These are phyloP conservation scores for Camelina sativa DNA, from an alignment of 345 rosid genomes.

Conservation along the genomic window DNA sequence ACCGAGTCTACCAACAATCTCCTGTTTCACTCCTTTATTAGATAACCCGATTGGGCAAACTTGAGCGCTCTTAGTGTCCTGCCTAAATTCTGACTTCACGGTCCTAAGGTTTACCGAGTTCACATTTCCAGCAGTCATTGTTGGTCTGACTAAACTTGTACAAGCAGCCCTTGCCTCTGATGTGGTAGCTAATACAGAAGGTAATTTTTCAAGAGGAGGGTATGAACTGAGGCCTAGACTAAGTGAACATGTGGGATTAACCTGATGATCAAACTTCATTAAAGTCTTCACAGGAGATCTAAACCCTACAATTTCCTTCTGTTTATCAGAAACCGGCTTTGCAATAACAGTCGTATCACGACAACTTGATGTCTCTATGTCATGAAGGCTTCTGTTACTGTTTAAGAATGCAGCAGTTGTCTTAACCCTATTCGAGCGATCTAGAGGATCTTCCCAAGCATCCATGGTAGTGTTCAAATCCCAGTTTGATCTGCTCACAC, in stretches of 20 bases:
- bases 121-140: constrained; percentile 36
- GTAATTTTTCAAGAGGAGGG: constrained; percentile 42
- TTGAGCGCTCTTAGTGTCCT: constrained; percentile 35
- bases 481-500: constrained; percentile 70
- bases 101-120: constrained; percentile 37
- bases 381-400: constrained; percentile 33
- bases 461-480: constrained; percentile 92
- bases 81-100: constrained; percentile 65
- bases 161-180: constrained; percentile 18
- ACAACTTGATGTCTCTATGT: constrained; percentile 43
- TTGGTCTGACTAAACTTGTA: constrained; percentile 29
- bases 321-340: constrained; percentile 36
- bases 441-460: constrained; percentile 65
- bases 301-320: constrained; percentile 34
- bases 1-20: constrained; percentile 43
- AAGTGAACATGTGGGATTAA: constrained; percentile 51
- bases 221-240: constrained; percentile 58
- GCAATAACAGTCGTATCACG: constrained; percentile 30
- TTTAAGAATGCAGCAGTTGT: constrained; percentile 38
- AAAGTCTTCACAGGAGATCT: constrained; percentile 33
- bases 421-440: constrained; percentile 43
- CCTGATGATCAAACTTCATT: constrained; percentile 35
- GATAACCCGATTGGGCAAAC: constrained; percentile 21
- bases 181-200: constrained; percentile 41
- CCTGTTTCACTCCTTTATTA: constrained; percentile 51